Evolutionary conservation across 1,284 basidiomycete species (phyloP).

Genomic region (Ustanciosporium gigantosporum): DNA sequence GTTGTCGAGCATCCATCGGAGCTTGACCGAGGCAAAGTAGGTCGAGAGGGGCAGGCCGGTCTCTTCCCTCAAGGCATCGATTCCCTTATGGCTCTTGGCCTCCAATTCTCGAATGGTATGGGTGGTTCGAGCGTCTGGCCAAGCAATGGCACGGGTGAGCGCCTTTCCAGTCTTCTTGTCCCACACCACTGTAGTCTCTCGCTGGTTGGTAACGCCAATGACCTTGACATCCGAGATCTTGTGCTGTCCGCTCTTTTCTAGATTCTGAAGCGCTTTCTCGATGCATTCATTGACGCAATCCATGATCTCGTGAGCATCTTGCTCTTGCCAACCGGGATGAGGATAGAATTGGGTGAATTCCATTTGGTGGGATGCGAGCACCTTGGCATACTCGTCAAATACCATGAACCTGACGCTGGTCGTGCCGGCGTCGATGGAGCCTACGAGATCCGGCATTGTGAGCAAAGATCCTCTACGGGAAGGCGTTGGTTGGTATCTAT

Average conservation of each 20-base stretch:
- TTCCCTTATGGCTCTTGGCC: conserved; percentile 74
- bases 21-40: conserved; percentile 94
- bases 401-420: conserved; percentile 93
- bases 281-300: conserved; percentile 79
- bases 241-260: conserved; percentile 75
- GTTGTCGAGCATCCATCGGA: conserved; percentile 95
- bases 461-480: too few species aligned
- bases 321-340: conserved; percentile 82
- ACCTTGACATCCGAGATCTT: conserved; percentile 80
- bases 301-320: conserved; percentile 84
- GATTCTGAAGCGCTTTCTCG: conserved; percentile 71
- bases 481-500: too few species aligned
- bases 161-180: conserved; percentile 84
- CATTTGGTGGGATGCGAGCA: conserved; percentile 81
- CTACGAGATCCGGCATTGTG: conserved; percentile 41
- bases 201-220: conserved; percentile 96
- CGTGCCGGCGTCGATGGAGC: conserved; percentile 43
- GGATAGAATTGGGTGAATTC: conserved; percentile 58
- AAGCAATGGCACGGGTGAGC: conserved; percentile 84
- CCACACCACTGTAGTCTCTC: conserved; percentile 95
- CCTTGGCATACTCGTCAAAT: conserved; percentile 85
- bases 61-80: conserved; percentile 68
- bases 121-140: conserved; percentile 91
- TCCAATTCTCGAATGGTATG: conserved; percentile 78
- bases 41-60: conserved; percentile 65